phyloP scores from a whole-genome alignment of 345 rosid genomes.

The Arabidopsis thaliana region TAIR10.1 NC_003075.7:7743001-7743500 shows the following conservation, averaged over 20 bases:
- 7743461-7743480: slow-evolving; percentile 9
- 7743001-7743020: neutral
- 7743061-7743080: slow-evolving; percentile 3
- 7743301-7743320: slow-evolving; percentile 29
- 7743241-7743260: slow-evolving; percentile 22
- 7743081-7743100: slow-evolving; percentile 12
- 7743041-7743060: slow-evolving; percentile 16
- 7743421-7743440: slow-evolving; percentile 3
- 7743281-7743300: slow-evolving; percentile 7
- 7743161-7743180: slow-evolving; percentile 40
- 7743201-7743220: neutral
- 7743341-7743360: slow-evolving; percentile 24
- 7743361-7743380: slow-evolving; percentile 11
- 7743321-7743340: slow-evolving; percentile 22
- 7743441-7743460: slow-evolving; percentile 11
- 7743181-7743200: neutral
- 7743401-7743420: slow-evolving; percentile 15
- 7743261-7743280: slow-evolving; percentile 24
- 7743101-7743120: slow-evolving; percentile 12
- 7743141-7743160: slow-evolving; percentile 26
- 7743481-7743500: slow-evolving; percentile 3
- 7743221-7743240: neutral
- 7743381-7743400: slow-evolving; percentile 13
- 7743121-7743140: slow-evolving; percentile 32
- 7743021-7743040: slow-evolving; percentile 7